Percentiles rank a stretch among this genome's conserved stretches.
Evolutionary conservation across 2,329 filamentous ascomycete species (phyloP).

Genomic region (Lachnellula arida): DNA sequence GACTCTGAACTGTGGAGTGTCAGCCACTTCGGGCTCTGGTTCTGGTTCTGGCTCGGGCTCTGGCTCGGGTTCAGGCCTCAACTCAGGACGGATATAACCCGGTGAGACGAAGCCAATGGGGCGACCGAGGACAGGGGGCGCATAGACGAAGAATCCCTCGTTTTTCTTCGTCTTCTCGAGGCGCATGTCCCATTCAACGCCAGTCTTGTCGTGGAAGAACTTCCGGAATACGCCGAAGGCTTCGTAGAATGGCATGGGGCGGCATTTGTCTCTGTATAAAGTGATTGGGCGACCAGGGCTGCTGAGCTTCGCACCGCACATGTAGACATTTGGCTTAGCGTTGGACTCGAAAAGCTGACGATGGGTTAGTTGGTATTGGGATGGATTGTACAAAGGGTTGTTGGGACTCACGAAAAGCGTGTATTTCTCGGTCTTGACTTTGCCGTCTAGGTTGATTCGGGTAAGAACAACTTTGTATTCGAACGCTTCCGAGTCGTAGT

Average conservation of each 20-base stretch:
- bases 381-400: neutral
- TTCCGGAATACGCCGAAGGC: slow-evolving; percentile 49
- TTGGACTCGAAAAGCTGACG: slow-evolving; percentile 67
- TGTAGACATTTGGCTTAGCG: slow-evolving; percentile 54
- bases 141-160: slow-evolving; percentile 4
- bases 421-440: slow-evolving; percentile 53
- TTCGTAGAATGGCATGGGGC: slow-evolving; percentile 38
- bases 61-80: neutral
- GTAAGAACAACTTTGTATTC: slow-evolving; percentile 58
- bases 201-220: slow-evolving; percentile 56
- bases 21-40: neutral
- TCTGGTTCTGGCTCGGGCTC: no score
- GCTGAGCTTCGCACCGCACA: slow-evolving; percentile 48
- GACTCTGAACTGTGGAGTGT: neutral
- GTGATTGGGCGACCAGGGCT: slow-evolving; percentile 29
- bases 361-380: neutral
- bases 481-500: slow-evolving; percentile 58
- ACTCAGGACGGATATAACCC: slow-evolving; percentile 16
- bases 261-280: slow-evolving; percentile 35
- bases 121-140: slow-evolving; percentile 3
- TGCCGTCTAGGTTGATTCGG: slow-evolving; percentile 42
- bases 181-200: slow-evolving; percentile 55
- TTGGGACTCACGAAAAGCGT: slow-evolving; percentile 49
- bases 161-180: slow-evolving; percentile 14
- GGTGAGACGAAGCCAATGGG: slow-evolving; percentile 8